These are phyloP conservation scores for Helianthus tuberosus DNA, from an alignment of 129 eudicot species.

Conservation along the genomic window DNA sequence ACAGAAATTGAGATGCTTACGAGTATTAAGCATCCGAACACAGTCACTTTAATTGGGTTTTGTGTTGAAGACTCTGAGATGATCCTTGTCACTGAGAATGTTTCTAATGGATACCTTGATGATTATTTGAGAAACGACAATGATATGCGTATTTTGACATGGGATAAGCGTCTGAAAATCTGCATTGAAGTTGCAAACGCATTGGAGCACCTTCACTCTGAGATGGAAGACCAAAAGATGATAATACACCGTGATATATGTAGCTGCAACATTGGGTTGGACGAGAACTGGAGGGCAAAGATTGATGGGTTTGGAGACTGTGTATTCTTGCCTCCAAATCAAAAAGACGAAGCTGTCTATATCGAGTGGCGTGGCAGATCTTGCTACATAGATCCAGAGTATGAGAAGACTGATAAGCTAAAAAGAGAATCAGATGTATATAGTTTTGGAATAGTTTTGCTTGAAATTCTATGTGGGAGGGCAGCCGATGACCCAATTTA, in stretches of 20 bases:
- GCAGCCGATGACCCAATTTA: background rate
- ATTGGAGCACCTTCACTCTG: background rate
- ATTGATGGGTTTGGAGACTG: background rate
- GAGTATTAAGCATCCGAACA: background rate
- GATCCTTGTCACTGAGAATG: background rate
- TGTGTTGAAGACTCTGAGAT: background rate
- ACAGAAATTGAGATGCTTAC: background rate
- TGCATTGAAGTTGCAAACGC: constrained; percentile 1
- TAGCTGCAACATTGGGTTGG: background rate
- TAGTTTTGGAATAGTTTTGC: no score
- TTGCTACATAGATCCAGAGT: background rate
- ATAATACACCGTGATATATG: no score
- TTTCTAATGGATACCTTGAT: background rate
- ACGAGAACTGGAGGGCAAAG: constrained; percentile 2
- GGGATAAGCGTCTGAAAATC: background rate
- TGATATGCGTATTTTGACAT: background rate
- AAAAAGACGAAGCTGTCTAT: background rate
- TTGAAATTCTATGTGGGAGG: background rate
- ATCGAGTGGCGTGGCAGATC: no score
- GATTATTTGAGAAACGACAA: background rate
- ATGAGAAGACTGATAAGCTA: background rate
- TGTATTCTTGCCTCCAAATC: background rate
- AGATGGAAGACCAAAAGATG: no score
- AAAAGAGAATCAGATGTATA: background rate
- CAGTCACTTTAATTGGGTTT: background rate